Evolutionary conservation across 2,329 filamentous ascomycete genomes (phyloP).

Genomic region (Ilyonectria mors-panacis): DNA sequence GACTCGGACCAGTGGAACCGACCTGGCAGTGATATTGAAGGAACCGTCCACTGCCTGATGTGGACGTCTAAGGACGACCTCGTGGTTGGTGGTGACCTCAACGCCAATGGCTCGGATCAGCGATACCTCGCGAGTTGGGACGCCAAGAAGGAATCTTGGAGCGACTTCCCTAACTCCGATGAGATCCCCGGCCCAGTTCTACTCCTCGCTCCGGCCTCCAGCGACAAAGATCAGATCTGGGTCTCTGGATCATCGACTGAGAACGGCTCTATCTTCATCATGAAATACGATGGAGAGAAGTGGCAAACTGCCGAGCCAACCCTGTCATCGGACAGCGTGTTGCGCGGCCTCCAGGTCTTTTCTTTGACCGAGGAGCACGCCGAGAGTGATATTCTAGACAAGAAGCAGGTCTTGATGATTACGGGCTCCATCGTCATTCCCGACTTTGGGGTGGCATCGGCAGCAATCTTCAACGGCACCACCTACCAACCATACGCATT

Average conservation of each 20-base stretch:
- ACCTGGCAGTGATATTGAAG: constrained; percentile 80
- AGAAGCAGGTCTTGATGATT: constrained; percentile 81
- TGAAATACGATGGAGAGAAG: constrained; percentile 82
- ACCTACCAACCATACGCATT: constrained; percentile 84
- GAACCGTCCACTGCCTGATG: constrained; percentile 78
- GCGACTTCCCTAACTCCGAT: constrained; percentile 71
- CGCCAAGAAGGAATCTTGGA: constrained; percentile 76
- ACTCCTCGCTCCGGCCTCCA: constrained; percentile 81
- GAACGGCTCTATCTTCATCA: constrained; percentile 81
- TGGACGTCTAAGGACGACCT: constrained; percentile 83
- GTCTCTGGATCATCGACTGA: constrained; percentile 77
- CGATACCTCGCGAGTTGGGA: constrained; percentile 83
- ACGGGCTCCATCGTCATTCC: constrained; percentile 87
- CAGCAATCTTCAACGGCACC: constrained; percentile 89
- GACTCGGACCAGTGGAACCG: constrained; percentile 82
- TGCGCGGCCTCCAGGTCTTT: constrained; percentile 88
- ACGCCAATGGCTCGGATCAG: constrained; percentile 71
- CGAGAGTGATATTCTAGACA: constrained; percentile 73
- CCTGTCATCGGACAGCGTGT: constrained; percentile 75
- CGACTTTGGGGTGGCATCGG: constrained; percentile 84
- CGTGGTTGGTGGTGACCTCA: constrained; percentile 84
- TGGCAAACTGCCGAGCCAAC: constrained; percentile 77
- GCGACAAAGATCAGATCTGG: constrained; percentile 83
- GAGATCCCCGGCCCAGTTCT: constrained; percentile 85
- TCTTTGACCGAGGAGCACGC: constrained; percentile 78